Evolutionary conservation across 441 rosid species (phyloP).

Genomic region (Lepidium campestre): DNA sequence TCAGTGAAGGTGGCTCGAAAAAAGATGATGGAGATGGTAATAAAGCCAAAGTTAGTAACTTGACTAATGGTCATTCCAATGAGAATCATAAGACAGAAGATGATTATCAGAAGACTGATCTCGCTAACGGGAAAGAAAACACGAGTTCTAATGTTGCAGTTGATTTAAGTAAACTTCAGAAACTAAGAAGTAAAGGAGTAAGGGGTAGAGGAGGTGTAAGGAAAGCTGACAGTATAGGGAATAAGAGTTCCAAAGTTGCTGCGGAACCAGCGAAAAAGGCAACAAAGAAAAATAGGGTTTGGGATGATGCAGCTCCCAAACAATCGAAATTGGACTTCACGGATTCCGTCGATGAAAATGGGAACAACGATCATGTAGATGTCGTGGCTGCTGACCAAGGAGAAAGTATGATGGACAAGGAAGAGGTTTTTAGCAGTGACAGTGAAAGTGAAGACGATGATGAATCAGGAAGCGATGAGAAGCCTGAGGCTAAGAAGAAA

Average conservation of each 20-base stretch:
- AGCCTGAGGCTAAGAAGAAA: slow-evolving; percentile 68
- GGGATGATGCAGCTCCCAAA: slow-evolving; percentile 73
- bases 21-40: slow-evolving; percentile 56
- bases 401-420: slow-evolving; percentile 97
- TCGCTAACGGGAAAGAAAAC: slow-evolving; percentile 76
- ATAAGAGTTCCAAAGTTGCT: slow-evolving; percentile 50
- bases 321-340: slow-evolving; percentile 79
- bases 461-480: slow-evolving; percentile 52
- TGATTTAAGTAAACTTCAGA: slow-evolving; percentile 89
- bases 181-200: slow-evolving; percentile 48
- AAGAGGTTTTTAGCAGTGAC: slow-evolving; percentile 86
- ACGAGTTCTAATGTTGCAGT: slow-evolving; percentile 59
- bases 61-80: slow-evolving; percentile 66
- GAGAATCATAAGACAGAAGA: slow-evolving; percentile 32
- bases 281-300: slow-evolving; percentile 83
- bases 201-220: slow-evolving; percentile 71
- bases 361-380: slow-evolving; percentile 38
- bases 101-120: slow-evolving; percentile 42
- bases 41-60: slow-evolving; percentile 33
- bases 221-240: slow-evolving; percentile 68
- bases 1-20: slow-evolving; percentile 30
- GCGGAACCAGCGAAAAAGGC: slow-evolving; percentile 70
- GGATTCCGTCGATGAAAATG: slow-evolving; percentile 50
- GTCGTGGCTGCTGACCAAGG: slow-evolving; percentile 80
- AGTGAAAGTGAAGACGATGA: slow-evolving; percentile 75